Base-by-base conservation (phyloP, 768 basidiomycete genomes). In the Lentinula boryana region DNA sequence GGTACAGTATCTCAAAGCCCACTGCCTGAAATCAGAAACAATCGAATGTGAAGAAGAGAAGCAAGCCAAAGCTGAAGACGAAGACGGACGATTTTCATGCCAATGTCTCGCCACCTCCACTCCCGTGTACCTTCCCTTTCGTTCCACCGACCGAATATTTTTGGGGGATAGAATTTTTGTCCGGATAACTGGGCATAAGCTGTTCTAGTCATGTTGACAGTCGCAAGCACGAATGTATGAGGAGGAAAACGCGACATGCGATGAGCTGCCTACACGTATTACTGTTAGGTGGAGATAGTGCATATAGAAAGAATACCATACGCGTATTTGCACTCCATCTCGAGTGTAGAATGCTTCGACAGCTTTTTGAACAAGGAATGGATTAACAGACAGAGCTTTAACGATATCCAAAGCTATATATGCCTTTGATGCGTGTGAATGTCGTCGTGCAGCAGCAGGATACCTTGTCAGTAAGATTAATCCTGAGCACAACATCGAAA, bases 1-100 rank as follows among this genome's bases (percentile, higher is more conserved):
- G 87, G 70, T 91, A 98, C 43, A 97, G 80, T 81, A 98, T 99
- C 76, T 99, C 97, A 63, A 98, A 98, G 1, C 97, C 97, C 63
- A 93, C 93, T 2, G 94, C 87, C 89, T 95, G 68, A 7, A 49
- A 54, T 23, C 9, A 9, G 23, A 32, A 51, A 32, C 56, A 57
- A 58, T 62, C 52, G 67, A 31, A 55, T 54, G 21, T 60, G 46
- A 32, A 35, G 3, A 48, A n/a, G 46, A 48, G 18, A 5, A 27
- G 52, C 27, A 27, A 27, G 27, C 27, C 27, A 27, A 27, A 27
- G 27, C 27, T 27, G 27, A 27, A 15, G 7, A 44, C 55, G 16
- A 7, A 23, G 41, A 72, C 83, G 53, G 62, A 91, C 94, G 56
- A 98, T 86, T 77, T 98, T 98, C 87, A 98, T 90, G 7, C 96